phyloP scores from a whole-genome alignment of 1,139 yeast genomes.

The Sugiyamaella xylanicola region DNA sequence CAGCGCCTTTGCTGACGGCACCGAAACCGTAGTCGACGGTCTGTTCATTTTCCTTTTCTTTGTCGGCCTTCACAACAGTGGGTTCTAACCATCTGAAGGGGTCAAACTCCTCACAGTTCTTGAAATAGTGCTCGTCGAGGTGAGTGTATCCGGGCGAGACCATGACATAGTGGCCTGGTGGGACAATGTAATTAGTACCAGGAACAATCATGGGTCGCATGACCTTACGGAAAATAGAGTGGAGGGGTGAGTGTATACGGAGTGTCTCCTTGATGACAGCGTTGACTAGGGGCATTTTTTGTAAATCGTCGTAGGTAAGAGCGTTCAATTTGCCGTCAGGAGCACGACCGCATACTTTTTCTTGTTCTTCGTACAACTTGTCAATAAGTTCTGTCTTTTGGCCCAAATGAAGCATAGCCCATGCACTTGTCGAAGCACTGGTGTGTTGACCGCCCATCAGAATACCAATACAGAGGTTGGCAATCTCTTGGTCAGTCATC shows the following conservation, averaged over 20 bases:
- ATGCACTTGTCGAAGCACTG: constrained; percentile 92
- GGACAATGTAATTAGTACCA: constrained; percentile 76
- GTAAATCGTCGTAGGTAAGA: constrained; percentile 77
- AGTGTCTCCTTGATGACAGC: constrained; percentile 88
- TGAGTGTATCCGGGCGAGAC: constrained; percentile 94
- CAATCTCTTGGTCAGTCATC: constrained; percentile 95
- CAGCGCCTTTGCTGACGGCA: constrained; percentile 91
- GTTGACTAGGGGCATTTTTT: constrained; percentile 76
- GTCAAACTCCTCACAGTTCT: constrained; percentile 63
- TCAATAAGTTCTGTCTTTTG: constrained; percentile 83
- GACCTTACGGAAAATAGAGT: constrained; percentile 92
- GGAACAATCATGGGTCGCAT: constrained; percentile 78
- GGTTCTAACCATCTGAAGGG: constrained; percentile 87
- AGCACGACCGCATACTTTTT: constrained; percentile 55
- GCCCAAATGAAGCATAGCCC: constrained; percentile 90
- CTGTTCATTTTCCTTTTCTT: constrained; percentile 45
- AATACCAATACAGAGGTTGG: constrained; percentile 90
- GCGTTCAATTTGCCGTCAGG: constrained; percentile 45
- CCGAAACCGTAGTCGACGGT: constrained; percentile 94
- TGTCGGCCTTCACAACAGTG: constrained; percentile 44
- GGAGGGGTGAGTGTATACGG: constrained; percentile 94
- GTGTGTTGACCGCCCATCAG: constrained; percentile 99
- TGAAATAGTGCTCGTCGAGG: constrained; percentile 75
- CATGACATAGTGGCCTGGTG: constrained; percentile 84
- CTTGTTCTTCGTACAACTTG: constrained; percentile 73